Conservation (phyloP, 306 rosid genomes). For the Leucaena leucocephala region DNA sequence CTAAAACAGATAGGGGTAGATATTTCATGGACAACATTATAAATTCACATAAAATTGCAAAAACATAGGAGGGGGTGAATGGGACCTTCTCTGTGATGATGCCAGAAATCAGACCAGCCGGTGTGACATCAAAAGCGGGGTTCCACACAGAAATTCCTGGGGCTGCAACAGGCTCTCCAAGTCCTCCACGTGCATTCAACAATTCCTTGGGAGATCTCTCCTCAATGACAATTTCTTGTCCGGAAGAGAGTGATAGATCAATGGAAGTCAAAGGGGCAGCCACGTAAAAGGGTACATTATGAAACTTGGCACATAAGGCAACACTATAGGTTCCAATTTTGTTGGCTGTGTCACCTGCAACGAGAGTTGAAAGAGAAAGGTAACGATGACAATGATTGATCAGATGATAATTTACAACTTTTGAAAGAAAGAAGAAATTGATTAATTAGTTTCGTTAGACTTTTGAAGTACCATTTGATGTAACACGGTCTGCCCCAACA, state of each 20-base stretch:
- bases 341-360: constrained; percentile 95
- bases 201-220: constrained; percentile 89
- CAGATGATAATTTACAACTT: neutral
- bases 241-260: constrained; percentile 79
- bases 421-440: constrained; percentile 15
- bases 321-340: constrained; percentile 97
- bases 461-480: constrained; percentile 71
- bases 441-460: constrained; percentile 9
- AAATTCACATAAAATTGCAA: neutral
- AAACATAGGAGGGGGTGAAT: constrained; percentile 13
- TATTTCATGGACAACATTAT: neutral
- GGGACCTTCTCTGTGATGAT: constrained; percentile 93
- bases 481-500: constrained; percentile 96
- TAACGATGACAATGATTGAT: neutral
- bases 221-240: constrained; percentile 82
- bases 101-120: constrained; percentile 70
- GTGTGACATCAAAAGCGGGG: constrained; percentile 94
- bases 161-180: constrained; percentile 91
- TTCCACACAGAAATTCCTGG: constrained; percentile 95
- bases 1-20: neutral
- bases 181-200: constrained; percentile 78
- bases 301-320: constrained; percentile 81
- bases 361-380: constrained; percentile 17
- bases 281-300: constrained; percentile 82
- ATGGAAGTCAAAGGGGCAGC: constrained; percentile 93